Conservation (phyloP, 495 filamentous ascomycete genomes). For the Evansstolkia leycettana region DNA sequence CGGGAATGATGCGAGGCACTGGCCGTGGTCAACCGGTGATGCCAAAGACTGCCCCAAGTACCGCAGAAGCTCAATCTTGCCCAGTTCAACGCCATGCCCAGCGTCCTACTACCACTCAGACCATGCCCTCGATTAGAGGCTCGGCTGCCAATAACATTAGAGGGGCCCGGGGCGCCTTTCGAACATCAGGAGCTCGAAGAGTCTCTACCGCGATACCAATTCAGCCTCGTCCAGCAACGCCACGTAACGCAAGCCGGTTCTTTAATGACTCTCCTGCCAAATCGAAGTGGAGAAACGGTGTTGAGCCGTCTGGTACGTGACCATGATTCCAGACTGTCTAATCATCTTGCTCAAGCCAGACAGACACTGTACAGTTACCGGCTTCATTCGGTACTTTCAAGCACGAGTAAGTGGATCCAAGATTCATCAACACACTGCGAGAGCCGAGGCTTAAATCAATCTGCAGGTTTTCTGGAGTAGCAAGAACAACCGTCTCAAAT, state of each 20-base stretch:
- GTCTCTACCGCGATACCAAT: neutral
- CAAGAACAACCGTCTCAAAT: conserved; percentile 2
- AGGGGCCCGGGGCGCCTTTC: neutral
- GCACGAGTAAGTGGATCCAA: conserved; percentile 10
- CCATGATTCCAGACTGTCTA: neutral
- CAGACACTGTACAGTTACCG: conserved; percentile 7
- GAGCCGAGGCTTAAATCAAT: neutral
- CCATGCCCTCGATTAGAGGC: neutral
- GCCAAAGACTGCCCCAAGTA: neutral
- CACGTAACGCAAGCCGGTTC: conserved; percentile 3
- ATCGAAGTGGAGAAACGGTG: conserved; percentile 11
- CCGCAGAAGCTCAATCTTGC: neutral
- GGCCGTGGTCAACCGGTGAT: neutral
- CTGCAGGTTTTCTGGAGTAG: conserved; percentile 11
- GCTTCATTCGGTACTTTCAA: conserved; percentile 11
- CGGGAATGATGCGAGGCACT: neutral
- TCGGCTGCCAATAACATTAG: neutral
- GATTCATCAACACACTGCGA: neutral
- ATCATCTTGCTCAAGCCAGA: neutral
- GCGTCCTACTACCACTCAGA: neutral
- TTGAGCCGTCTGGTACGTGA: conserved; percentile 8
- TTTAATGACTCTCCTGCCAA: conserved; percentile 13
- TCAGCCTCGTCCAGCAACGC: neutral
- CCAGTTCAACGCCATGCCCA: neutral
- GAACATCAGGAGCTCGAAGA: conserved; percentile 2